Conservation (phyloP, 1,284 basidiomycete species). For the Taiwanofungus camphoratus region DNA sequence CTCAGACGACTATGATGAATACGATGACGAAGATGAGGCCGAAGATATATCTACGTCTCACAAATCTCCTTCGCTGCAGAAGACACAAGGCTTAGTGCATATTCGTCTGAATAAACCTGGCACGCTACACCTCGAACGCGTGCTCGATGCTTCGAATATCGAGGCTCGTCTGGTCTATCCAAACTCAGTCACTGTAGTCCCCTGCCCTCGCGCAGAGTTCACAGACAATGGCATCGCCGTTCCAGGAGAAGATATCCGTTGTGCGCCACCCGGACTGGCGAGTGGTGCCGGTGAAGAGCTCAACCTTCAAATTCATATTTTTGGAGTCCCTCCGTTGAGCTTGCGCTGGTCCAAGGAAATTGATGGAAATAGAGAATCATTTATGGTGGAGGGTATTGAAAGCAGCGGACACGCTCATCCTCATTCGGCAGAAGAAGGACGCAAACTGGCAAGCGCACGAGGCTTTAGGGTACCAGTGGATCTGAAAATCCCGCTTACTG, state of each 20-base stretch:
- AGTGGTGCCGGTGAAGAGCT: constrained; percentile 58
- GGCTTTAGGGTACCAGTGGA: constrained; percentile 39
- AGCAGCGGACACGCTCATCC: constrained; percentile 33
- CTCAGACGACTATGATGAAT: constrained; percentile 44
- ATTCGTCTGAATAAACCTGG: constrained; percentile 70
- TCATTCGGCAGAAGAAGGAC: constrained; percentile 14
- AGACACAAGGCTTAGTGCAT: constrained; percentile 69
- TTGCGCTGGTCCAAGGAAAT: constrained; percentile 71
- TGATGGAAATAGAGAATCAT: constrained; percentile 57
- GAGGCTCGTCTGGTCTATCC: constrained; percentile 62
- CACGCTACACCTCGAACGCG: constrained; percentile 63
- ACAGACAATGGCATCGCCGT: constrained; percentile 36
- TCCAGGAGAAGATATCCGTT: constrained; percentile 51
- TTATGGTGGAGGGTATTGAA: constrained; percentile 82
- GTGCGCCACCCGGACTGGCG: constrained; percentile 34
- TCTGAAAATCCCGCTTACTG: constrained; percentile 62
- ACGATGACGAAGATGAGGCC: constrained; percentile 54
- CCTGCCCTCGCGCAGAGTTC: constrained; percentile 77
- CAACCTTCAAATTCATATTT: constrained; percentile 62
- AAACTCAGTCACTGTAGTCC: constrained; percentile 69
- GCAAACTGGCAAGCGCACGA: constrained; percentile 11
- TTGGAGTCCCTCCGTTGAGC: constrained; percentile 75
- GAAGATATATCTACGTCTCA: constrained; percentile 30
- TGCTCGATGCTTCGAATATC: constrained; percentile 64
- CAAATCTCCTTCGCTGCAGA: constrained; percentile 44